A percentile compares a stretch with the other conserved stretches of the same genome.
These are phyloP conservation scores for Fusarium brevicatenulatum DNA, from an alignment of 2,329 filamentous ascomycete genomes.

Conservation along the genomic window DNA sequence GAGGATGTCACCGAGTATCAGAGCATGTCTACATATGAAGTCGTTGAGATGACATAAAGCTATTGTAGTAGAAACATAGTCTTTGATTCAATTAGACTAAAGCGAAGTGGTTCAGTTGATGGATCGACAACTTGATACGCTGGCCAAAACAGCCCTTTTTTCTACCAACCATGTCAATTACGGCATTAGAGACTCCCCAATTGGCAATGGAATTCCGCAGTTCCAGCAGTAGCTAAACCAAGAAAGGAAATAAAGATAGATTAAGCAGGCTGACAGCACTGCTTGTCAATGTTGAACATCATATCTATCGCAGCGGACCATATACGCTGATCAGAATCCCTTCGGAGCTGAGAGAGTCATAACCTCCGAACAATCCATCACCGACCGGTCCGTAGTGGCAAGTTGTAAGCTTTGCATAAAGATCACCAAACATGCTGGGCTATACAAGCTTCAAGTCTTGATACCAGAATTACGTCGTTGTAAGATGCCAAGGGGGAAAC, in stretches of 20 bases:
- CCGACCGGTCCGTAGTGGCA: neutral
- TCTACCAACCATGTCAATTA: neutral
- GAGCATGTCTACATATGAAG: neutral
- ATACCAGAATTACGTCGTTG: conserved; percentile 24
- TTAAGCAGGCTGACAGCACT: neutral
- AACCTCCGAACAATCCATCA: neutral
- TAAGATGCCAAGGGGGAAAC: neutral
- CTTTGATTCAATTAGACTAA: neutral
- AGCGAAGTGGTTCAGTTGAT: neutral
- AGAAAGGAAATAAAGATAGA: neutral
- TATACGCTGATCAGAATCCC: neutral
- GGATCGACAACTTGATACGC: neutral
- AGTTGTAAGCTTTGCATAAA: neutral
- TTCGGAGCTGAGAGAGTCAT: neutral
- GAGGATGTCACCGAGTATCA: neutral
- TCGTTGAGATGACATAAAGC: neutral
- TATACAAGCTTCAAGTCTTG: neutral
- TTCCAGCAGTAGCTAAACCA: neutral
- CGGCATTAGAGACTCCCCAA: neutral
- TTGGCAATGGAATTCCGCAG: neutral
- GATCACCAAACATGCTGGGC: neutral
- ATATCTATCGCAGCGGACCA: neutral
- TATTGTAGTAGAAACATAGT: neutral
- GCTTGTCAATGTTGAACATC: neutral
- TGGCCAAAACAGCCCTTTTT: neutral